Conservation (phyloP, 441 rosid species). For the Bruguiera hainesii region DNA sequence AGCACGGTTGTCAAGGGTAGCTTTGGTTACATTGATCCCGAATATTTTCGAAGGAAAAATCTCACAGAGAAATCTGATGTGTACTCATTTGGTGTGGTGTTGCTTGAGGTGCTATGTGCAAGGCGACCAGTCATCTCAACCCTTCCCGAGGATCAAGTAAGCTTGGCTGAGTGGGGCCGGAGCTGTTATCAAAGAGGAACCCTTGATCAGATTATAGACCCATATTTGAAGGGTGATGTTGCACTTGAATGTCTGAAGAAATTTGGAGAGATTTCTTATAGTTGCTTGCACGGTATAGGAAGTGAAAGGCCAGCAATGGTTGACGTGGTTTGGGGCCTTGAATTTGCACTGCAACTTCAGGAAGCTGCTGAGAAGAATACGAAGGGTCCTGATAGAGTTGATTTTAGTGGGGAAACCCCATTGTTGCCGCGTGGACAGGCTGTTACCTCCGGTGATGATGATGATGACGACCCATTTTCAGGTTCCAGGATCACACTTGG, state of each 20-base stretch:
- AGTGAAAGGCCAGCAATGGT: neutral
- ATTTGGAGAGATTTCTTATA: neutral
- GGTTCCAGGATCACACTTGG: neutral
- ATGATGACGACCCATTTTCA: neutral
- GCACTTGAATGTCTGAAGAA: neutral
- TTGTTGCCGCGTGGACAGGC: neutral
- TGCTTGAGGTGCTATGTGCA: slow-evolving; percentile 1
- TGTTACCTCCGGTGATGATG: neutral
- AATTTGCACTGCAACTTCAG: slow-evolving; percentile 1
- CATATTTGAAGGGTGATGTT: neutral
- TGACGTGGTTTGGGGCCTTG: slow-evolving; percentile 1
- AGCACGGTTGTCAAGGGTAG: slow-evolving; percentile 9
- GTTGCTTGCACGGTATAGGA: neutral
- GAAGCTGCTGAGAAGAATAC: neutral
- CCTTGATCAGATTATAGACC: neutral
- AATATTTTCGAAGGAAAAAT: neutral
- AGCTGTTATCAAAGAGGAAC: neutral
- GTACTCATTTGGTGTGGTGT: slow-evolving; percentile 2
- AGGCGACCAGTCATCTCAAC: neutral
- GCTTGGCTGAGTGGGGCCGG: neutral
- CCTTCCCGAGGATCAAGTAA: neutral
- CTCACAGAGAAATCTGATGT: slow-evolving; percentile 4
- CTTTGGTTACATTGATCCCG: slow-evolving; percentile 8
- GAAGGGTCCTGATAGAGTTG: neutral
- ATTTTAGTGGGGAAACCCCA: neutral